A percentile compares a stretch with the other conserved stretches of the same genome.
Conservation (phyloP, 2,329 filamentous ascomycete genomes). For the Epichloe aotearoae region DNA sequence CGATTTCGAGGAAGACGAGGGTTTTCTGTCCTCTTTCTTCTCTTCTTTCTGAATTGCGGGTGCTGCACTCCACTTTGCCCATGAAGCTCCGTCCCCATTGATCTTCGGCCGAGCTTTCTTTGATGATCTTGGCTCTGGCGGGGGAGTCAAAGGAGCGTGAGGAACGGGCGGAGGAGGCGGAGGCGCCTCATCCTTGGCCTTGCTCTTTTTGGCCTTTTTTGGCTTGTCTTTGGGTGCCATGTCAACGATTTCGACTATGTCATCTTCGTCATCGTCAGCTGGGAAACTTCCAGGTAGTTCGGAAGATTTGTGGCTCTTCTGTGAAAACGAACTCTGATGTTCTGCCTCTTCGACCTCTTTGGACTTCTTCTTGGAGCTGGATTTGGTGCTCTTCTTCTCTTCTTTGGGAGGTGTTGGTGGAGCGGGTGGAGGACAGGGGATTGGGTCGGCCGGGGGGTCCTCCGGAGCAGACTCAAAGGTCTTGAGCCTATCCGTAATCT, state of each 20-base stretch:
- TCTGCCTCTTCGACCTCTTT: slow-evolving; percentile 21
- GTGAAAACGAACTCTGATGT: slow-evolving; percentile 18
- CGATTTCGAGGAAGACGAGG: slow-evolving; percentile 42
- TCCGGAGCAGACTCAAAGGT: slow-evolving; percentile 37
- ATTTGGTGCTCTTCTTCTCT: slow-evolving; percentile 19
- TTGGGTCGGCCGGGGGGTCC: slow-evolving; percentile 21
- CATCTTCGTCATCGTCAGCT: slow-evolving; percentile 34
- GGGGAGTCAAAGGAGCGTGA: slow-evolving; percentile 35
- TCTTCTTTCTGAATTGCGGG: slow-evolving; percentile 26
- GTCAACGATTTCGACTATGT: slow-evolving; percentile 38
- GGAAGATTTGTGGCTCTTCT: slow-evolving; percentile 15
- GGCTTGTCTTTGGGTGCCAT: slow-evolving; percentile 29
- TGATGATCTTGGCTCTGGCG: slow-evolving; percentile 42
- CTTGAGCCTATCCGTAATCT: slow-evolving; percentile 43
- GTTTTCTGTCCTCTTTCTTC: slow-evolving; percentile 25
- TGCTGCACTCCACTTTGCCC: slow-evolving; percentile 62
- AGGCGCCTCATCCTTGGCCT: slow-evolving; percentile 10
- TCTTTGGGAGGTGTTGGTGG: slow-evolving; percentile 19
- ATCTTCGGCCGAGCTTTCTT: slow-evolving; percentile 70
- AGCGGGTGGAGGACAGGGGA: slow-evolving; percentile 23
- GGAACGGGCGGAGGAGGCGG: slow-evolving; percentile 22
- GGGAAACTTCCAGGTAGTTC: slow-evolving; percentile 43
- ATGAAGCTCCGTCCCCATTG: slow-evolving; percentile 56
- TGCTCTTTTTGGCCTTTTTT: slow-evolving; percentile 24
- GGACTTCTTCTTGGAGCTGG: slow-evolving; percentile 28